Evolutionary conservation across 768 basidiomycete genomes (phyloP), one percentile per base, ranked within the genome.

Genomic region (Boletus edulis): DNA sequence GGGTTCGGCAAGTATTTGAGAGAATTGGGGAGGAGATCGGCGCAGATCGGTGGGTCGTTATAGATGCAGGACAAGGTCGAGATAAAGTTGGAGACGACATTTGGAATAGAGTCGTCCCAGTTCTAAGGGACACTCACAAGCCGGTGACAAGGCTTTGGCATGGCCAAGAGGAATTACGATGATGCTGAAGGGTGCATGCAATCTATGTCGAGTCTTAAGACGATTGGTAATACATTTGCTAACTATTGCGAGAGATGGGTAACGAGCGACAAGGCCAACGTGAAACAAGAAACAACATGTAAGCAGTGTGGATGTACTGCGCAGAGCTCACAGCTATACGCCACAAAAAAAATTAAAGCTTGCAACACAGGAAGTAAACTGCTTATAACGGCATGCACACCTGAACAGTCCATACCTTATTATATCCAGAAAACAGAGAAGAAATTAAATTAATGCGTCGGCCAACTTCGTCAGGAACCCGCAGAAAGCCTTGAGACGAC

Each of bases 401-500:
- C 59, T 56, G 27, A 57, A 57, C 59, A 59, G 50, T 59, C 57
- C 59, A 34, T 38, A 49, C 47, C 50, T 49, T 41, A 32, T 24
- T 49, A 57, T 56, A 58, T 59, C 58, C 60, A 59, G 47, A 60
- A 48, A 54, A 53, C n/a, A 17, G 35, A n/a, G 42, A 59, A 53
- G 9, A 38, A 48, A 51, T 55, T 39, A 9, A 32, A 29, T 29
- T 14, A 35, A 35, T 5, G 11, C 13, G 34, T 44, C 22, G 5
- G 43, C 39, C n/a, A 22, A 13, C 46, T 27, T 40, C 44, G 43
- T 69, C 61, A 73, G 51, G 69, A 63, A 56, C 72, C 74, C 29
- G 87, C 81, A 27, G 89, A 87, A 59, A 92, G 77, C 59, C 87
- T 80, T 32, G 89, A 91, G 12, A 93, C 82, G 48, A 92, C 71